Base-by-base conservation (phyloP, 768 basidiomycete genomes). In the Sarcodon aspratus region DNA sequence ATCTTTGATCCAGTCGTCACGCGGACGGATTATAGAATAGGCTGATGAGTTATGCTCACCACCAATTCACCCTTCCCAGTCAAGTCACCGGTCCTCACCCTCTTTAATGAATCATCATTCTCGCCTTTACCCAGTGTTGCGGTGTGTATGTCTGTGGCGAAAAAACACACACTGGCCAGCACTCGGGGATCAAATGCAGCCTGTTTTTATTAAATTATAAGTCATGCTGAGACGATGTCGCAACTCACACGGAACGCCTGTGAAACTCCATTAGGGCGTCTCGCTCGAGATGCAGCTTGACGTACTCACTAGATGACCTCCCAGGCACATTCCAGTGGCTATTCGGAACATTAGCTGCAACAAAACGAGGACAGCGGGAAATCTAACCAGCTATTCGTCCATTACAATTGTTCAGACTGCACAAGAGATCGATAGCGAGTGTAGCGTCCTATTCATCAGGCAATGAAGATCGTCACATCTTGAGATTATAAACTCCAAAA, bases 261-360 rank as follows among this genome's bases (percentile, higher is more conserved):
- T 12, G 33, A 10, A n/a, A 34, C 12, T 18, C 44, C 5, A 32
- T 10, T 17, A 32, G 13, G n/a, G n/a, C 55, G 66, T 54, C 9
- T 68, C 48, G 33, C 32, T 40, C 17, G 21, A 9, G 45, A 45
- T 36, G 9, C n/a, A 13, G 15, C 18, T 13, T n/a, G 27, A 46
- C 21, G n/a, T 27, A 66, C 76, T 44, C 60, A 88, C 87, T 54
- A 91, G 67, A 58, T 92, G 91, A 1, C 89, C 91, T 33, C 89
- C 86, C 6, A 91, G 75, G 56, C 90, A 93, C 88, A 93, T 92
- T 40, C 91, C 91, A 3, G 91, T 94, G 1, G 82, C 84, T 84
- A 55, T 31, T 42, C 33, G 47, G 31, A 13, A 45, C 35, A 56
- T 48, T 38, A 48, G 17, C 42, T 12, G 27, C 32, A 46, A 57